phyloP scores from a whole-genome alignment of 805 yeast genomes.

The Yamadazyma sp. region DNA sequence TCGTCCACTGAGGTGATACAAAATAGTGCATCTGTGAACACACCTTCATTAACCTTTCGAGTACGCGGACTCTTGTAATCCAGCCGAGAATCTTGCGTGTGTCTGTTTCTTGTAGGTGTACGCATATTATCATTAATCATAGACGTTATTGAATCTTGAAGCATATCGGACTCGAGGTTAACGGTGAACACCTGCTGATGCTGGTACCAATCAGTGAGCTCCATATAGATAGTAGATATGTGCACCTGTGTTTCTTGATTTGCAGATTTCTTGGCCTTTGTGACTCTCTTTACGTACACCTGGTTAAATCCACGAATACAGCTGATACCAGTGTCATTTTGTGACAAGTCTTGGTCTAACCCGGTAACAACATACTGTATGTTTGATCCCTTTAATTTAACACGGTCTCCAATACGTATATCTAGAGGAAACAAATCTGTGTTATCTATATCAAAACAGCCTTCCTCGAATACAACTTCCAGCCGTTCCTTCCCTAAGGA shows the following conservation, averaged over 20 bases:
- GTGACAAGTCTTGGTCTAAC: conserved; percentile 21
- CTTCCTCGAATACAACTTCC: conserved; percentile 43
- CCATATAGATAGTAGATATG: conserved; percentile 38
- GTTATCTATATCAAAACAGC: conserved; percentile 32
- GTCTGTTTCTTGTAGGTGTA: conserved; percentile 16
- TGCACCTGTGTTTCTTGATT: conserved; percentile 23
- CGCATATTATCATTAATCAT: conserved; percentile 11
- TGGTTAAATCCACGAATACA: conserved; percentile 65
- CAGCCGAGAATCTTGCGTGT: conserved; percentile 6
- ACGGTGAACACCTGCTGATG: conserved; percentile 34
- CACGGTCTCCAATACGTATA: conserved; percentile 55
- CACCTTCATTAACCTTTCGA: neutral
- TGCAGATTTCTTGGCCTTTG: conserved; percentile 11
- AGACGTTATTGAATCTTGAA: conserved; percentile 15
- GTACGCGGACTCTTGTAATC: conserved; percentile 3
- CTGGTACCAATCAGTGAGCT: conserved; percentile 36
- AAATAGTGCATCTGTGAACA: conserved; percentile 25
- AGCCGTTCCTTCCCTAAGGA: conserved; percentile 25
- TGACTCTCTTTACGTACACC: conserved; percentile 29
- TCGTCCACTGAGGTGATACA: conserved; percentile 39
- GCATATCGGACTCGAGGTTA: conserved; percentile 20
- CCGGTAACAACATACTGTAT: conserved; percentile 47
- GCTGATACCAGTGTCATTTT: conserved; percentile 30
- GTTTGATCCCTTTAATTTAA: conserved; percentile 32
- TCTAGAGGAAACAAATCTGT: conserved; percentile 48